These are phyloP conservation scores for Priceomyces haplophilus DNA, from an alignment of 805 yeast genomes.

Conservation along the genomic window DNA sequence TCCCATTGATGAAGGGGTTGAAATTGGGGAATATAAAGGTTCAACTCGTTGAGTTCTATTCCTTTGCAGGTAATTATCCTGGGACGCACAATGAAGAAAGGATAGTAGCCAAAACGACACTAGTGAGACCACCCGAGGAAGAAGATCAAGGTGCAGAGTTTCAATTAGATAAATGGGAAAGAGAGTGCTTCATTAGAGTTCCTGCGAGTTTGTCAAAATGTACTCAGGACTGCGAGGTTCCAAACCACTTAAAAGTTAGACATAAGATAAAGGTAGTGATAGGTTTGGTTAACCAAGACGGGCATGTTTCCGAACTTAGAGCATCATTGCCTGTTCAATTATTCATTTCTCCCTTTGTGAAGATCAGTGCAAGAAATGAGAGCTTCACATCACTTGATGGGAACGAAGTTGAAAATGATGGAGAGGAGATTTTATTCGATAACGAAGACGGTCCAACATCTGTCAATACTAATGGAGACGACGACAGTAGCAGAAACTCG, in stretches of 20 bases:
- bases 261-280: constrained; percentile 84
- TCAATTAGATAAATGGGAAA: constrained; percentile 66
- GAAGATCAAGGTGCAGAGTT: constrained; percentile 32
- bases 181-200: constrained; percentile 54
- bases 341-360: constrained; percentile 78
- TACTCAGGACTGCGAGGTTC: constrained; percentile 83
- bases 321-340: constrained; percentile 82
- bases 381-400: constrained; percentile 9
- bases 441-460: constrained; percentile 19
- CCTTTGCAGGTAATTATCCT: constrained; percentile 57
- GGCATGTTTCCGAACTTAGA: constrained; percentile 86
- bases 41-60: constrained; percentile 63
- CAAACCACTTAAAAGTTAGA: constrained; percentile 69
- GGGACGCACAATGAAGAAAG: constrained; percentile 63
- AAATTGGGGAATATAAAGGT: constrained; percentile 71
- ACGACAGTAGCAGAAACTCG: constrained; percentile 28
- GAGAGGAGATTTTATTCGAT: constrained; percentile 31
- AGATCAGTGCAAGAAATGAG: constrained; percentile 52
- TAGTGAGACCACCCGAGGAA: constrained; percentile 41
- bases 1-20: constrained; percentile 80
- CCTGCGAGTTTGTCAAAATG: constrained; percentile 74
- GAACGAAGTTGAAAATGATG: constrained; percentile 7
- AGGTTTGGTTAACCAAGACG: constrained; percentile 80
- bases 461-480: constrained; percentile 15
- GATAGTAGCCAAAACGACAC: constrained; percentile 46